These are phyloP conservation scores for Helminthosporium solani DNA, from an alignment of 2,329 filamentous ascomycete genomes.

Conservation along the genomic window DNA sequence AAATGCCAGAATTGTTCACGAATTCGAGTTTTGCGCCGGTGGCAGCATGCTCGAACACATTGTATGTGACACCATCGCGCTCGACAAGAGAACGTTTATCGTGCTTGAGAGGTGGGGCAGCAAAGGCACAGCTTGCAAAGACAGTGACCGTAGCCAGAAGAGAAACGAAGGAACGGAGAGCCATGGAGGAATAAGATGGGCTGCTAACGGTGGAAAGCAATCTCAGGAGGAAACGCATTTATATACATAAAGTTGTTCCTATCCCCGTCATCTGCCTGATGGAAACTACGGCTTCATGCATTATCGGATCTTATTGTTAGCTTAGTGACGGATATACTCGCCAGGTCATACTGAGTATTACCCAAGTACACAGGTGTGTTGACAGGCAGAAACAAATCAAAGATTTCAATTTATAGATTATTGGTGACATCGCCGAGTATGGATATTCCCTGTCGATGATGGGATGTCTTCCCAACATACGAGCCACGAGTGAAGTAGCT, in stretches of 20 bases:
- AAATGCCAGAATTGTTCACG: slow-evolving; percentile 47
- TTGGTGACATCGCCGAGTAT: slow-evolving; percentile 3
- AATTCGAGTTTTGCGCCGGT: slow-evolving; percentile 30
- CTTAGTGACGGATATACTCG: slow-evolving; percentile 4
- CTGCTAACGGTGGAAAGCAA: neutral
- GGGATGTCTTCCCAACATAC: slow-evolving; percentile 13
- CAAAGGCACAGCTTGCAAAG: slow-evolving; percentile 10
- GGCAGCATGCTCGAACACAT: slow-evolving; percentile 32
- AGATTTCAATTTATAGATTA: slow-evolving; percentile 3
- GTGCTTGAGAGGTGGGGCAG: slow-evolving; percentile 15
- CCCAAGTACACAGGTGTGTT: no score
- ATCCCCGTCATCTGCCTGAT: neutral
- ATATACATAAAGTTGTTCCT: neutral
- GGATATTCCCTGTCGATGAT: slow-evolving; percentile 7
- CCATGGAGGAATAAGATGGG: neutral
- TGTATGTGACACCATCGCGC: slow-evolving; percentile 24
- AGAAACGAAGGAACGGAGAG: slow-evolving; percentile 17
- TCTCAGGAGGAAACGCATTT: neutral
- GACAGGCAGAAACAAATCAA: slow-evolving; percentile 4
- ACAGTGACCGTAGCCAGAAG: slow-evolving; percentile 15
- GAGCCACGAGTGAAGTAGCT: slow-evolving; percentile 8
- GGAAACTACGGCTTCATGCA: slow-evolving; percentile 3
- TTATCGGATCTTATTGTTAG: slow-evolving; percentile 4
- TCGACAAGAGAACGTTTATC: slow-evolving; percentile 26
- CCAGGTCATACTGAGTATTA: slow-evolving; percentile 19